A percentile compares a stretch with the other conserved stretches of the same genome.
These are phyloP conservation scores for Trichophyton mentagrophytes DNA, from an alignment of 2,329 filamentous ascomycete species.

Conservation along the genomic window DNA sequence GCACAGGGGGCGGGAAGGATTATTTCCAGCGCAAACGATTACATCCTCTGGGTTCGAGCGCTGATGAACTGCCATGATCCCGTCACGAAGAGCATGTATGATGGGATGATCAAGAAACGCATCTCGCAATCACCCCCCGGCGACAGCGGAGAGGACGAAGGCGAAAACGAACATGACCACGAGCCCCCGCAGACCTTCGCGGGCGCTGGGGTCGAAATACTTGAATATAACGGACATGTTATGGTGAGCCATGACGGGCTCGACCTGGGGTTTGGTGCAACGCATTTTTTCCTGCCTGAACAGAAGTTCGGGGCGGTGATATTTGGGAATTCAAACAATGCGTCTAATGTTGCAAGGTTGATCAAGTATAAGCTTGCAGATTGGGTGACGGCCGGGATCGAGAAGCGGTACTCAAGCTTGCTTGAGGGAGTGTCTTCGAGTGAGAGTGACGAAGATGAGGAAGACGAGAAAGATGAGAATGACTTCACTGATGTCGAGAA, in stretches of 20 bases:
- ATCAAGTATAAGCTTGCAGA: constrained; percentile 10
- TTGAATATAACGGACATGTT: constrained; percentile 4
- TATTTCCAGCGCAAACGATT: constrained; percentile 24
- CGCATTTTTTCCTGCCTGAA: neutral
- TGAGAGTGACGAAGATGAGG: neutral
- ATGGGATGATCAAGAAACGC: constrained; percentile 17
- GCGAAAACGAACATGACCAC: constrained; percentile 10
- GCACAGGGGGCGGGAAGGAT: constrained; percentile 35
- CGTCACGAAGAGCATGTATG: constrained; percentile 16
- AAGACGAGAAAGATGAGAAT: neutral
- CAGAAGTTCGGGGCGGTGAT: neutral
- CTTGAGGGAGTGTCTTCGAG: neutral
- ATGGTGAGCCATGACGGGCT: constrained; percentile 7
- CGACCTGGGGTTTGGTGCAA: neutral
- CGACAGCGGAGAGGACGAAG: neutral
- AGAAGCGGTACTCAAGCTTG: constrained; percentile 1
- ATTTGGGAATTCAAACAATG: neutral
- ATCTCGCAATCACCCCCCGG: constrained; percentile 14
- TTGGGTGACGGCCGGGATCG: constrained; percentile 15
- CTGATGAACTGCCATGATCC: constrained; percentile 20
- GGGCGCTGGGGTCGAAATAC: neutral
- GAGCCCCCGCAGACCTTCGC: constrained; percentile 13
- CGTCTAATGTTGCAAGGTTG: neutral
- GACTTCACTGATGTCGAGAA: neutral
- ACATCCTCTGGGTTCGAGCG: constrained; percentile 20